A percentile compares a stretch with the other conserved stretches of the same genome.
phyloP scores from a whole-genome alignment of 2,329 filamentous ascomycete species.

The Nothophoma quercina region DNA sequence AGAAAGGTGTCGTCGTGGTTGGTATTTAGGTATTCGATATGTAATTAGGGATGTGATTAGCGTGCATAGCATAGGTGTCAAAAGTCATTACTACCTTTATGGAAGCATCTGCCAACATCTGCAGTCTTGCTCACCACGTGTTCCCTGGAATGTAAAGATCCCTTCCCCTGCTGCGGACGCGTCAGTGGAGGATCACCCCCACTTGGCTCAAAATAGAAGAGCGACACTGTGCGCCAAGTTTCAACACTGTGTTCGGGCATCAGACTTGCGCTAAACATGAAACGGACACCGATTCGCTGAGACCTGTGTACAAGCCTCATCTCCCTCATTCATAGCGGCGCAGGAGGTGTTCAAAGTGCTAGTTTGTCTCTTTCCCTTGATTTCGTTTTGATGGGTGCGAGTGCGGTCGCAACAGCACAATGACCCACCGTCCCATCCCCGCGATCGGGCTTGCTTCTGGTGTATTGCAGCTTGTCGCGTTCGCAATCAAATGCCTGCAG shows the following conservation, averaged over 20 bases:
- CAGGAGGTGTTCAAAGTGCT: slow-evolving; percentile 8
- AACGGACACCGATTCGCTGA: slow-evolving; percentile 19
- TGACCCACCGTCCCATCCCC: slow-evolving; percentile 25
- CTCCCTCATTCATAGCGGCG: slow-evolving; percentile 7
- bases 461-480: slow-evolving; percentile 34
- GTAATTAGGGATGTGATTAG: not conserved
- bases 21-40: not conserved
- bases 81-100: not conserved
- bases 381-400: slow-evolving; percentile 17
- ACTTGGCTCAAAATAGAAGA: slow-evolving; percentile 21
- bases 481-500: slow-evolving; percentile 31
- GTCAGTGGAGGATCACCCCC: slow-evolving; percentile 12
- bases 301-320: slow-evolving; percentile 16
- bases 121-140: not conserved
- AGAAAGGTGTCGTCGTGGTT: not conserved
- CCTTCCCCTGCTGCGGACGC: slow-evolving; percentile 7
- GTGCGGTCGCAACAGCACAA: slow-evolving; percentile 13
- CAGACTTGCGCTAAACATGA: slow-evolving; percentile 16
- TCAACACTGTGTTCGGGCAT: slow-evolving; percentile 14
- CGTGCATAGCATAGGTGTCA: slow-evolving; percentile 3
- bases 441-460: slow-evolving; percentile 30
- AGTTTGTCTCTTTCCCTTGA: slow-evolving; percentile 9
- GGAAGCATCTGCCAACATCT: not conserved
- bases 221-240: slow-evolving; percentile 17
- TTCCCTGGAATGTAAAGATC: not conserved